Percentiles rank a stretch among this genome's conserved stretches.
phyloP scores from a whole-genome alignment of 2,329 filamentous ascomycete genomes.

The Paracoccidioides lutzii region DNA sequence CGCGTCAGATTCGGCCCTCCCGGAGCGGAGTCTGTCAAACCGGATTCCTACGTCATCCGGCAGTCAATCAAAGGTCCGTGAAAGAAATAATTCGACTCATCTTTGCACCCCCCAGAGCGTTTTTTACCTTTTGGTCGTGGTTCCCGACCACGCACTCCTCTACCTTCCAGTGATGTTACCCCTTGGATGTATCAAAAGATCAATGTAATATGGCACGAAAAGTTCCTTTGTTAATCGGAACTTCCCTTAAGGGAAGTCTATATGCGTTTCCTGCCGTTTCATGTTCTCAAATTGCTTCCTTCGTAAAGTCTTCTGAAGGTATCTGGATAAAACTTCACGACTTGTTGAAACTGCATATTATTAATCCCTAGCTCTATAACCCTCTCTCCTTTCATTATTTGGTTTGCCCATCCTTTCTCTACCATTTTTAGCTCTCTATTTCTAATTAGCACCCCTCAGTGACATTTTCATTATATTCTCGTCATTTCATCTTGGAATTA shows the following conservation, averaged over 20 bases:
- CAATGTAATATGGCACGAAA: slow-evolving; percentile 42
- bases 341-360: too few relatives aligned
- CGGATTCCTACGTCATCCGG: slow-evolving; percentile 19
- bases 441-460: too few relatives aligned
- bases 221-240: not conserved
- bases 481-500: not conserved
- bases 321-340: too few relatives aligned
- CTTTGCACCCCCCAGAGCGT: slow-evolving; percentile 40
- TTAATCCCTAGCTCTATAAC: too few relatives aligned
- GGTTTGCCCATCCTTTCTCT: too few relatives aligned
- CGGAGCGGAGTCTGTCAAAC: slow-evolving; percentile 32
- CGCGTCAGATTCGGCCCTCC: slow-evolving; percentile 35
- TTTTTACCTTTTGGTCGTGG: slow-evolving; percentile 55
- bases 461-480: not conserved
- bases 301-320: not conserved
- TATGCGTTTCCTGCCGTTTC: not conserved
- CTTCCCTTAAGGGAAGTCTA: not conserved
- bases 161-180: slow-evolving; percentile 83
- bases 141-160: slow-evolving; percentile 69
- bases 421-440: too few relatives aligned
- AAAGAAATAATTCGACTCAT: slow-evolving; percentile 73
- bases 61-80: slow-evolving; percentile 48
- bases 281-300: not conserved
- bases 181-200: slow-evolving; percentile 93
- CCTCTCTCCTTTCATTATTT: too few relatives aligned